Base-by-base conservation (phyloP, 2,329 filamentous ascomycete genomes). In the Talaromyces sp. region DNA sequence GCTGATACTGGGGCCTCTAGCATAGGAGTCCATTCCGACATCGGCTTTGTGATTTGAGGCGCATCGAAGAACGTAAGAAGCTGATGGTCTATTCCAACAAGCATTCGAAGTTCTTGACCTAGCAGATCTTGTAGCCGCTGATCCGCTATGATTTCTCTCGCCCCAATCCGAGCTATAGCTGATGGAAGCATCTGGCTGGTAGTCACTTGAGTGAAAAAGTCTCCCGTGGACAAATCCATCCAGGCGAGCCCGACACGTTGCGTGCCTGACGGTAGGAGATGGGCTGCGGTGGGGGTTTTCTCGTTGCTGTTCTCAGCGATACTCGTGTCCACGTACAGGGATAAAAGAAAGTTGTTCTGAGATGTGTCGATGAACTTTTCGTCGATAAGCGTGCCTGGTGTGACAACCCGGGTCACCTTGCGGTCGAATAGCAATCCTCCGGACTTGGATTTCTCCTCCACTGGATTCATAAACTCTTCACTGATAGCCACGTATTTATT, bases 331-430 rank as follows among this genome's bases (percentile, higher is more conserved):
- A 89, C 73, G 70, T 96, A 85, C 55, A 98, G 84, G 42, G 91
- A 88, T 72, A 98, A 84, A 36, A 98, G 82, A 73, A 93, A 99
- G 73, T 97, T 98, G 76, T 95, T 97, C 69, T 91, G 87, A 72
- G 90, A 93, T 1, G 92, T 91, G 72, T 98, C 91, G 81, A 99
- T 92, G 74, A 98, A 99, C 69, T 92, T 93, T 77, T 99, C 95
- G 75, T 99, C 95, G 66, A 99, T 96, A 59, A 99, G 81, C 1
- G 95, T 99, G 22, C 95, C 95, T 1, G 95, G 92, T 0, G 95
- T 98, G 70, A 99, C 87, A 67, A 99, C 88, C 61, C 95, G 88
- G 19, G 91, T 85, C 15, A 99, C 92, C 67, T 82, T 87, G 28
- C 95, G 88, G 72, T 96, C 90, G 73, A 95, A 96, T 80, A 93